Base-by-base conservation (phyloP, 805 yeast species). In the Wickerhamiella parazyma region DNA sequence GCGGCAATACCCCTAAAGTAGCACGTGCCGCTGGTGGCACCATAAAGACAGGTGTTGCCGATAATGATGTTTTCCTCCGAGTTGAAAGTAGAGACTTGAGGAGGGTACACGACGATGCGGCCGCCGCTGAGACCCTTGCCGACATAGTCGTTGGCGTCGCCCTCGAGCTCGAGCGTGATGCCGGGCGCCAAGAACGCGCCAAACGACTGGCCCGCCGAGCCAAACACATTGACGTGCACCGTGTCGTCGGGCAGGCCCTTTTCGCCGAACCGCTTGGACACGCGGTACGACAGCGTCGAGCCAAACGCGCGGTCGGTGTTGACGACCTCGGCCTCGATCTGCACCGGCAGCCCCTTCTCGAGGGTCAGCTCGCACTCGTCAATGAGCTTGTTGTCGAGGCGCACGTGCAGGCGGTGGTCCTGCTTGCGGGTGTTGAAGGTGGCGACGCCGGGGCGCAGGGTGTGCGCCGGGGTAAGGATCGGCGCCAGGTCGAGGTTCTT, bases 41-140 rank as follows among this genome's bases (percentile, higher is more conserved):
- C 98, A 59, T 89, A 89, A 67, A 89, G 76, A 64, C 96, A 91
- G 35, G 96, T 89, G 71, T 89, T 89, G 67, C 98, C 98, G 49
- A 89, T 81, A 60, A 89, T 80, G 52, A 87, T 89, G 67, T 89
- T 94, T 63, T 89, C 97, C 64, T 86, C 95, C 42, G 95, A 89
- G 64, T 83, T 84, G 72, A 87, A 87, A 22, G 67, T 69, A 19
- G 95, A 76, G 52, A 70, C 76, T 57, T 74, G 73, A 54, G 95
- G 95, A 47, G 98, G 98, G 65, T 80, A 89, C 49, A 91, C 84
- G 56, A 87, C 75, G 48, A 89, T 60, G 56, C 94, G 75, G 63
- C 98, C 98, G 57, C 98, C 98, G 49, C 94, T 82, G 47, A 89
- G 70, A 54, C 97, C 96, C 67, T 89, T 89, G 53, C 97, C 98